Evolutionary conservation across 176 grass and related monocot genomes (phyloP).

Genomic region (Oropetium thomaeum): DNA sequence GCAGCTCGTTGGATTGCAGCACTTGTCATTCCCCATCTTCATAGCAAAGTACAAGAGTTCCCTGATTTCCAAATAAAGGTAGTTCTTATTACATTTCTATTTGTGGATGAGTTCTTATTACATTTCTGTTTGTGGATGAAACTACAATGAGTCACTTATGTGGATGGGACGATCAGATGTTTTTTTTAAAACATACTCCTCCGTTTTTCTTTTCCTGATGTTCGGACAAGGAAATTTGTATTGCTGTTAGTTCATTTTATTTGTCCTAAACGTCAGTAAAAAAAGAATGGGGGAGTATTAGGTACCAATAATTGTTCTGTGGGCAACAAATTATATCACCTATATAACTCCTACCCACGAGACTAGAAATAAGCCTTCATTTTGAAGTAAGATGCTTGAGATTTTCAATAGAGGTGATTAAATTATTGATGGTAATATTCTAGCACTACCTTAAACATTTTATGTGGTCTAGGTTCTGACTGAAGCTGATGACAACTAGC

Average conservation of each 20-base stretch:
- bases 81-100: not conserved
- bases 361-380: not conserved
- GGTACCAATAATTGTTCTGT: not conserved
- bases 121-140: not conserved
- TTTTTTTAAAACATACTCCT: not conserved
- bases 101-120: not conserved
- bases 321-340: not conserved
- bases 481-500: not conserved
- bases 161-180: not conserved
- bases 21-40: conserved; percentile 49
- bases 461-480: not conserved
- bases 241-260: too few species aligned
- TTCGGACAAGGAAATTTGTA: too few species aligned
- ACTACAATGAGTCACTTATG: not conserved
- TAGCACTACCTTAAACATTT: not conserved
- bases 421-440: not conserved
- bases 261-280: too few species aligned
- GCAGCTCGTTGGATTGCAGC: conserved; percentile 70
- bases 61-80: conserved; percentile 83
- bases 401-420: not conserved
- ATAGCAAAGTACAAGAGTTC: conserved; percentile 47
- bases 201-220: too few species aligned
- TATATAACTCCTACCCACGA: not conserved
- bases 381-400: not conserved
- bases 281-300: too few species aligned